Conservation (phyloP, 2,329 filamentous ascomycete species). For the Corniculantispora saksenae region DNA sequence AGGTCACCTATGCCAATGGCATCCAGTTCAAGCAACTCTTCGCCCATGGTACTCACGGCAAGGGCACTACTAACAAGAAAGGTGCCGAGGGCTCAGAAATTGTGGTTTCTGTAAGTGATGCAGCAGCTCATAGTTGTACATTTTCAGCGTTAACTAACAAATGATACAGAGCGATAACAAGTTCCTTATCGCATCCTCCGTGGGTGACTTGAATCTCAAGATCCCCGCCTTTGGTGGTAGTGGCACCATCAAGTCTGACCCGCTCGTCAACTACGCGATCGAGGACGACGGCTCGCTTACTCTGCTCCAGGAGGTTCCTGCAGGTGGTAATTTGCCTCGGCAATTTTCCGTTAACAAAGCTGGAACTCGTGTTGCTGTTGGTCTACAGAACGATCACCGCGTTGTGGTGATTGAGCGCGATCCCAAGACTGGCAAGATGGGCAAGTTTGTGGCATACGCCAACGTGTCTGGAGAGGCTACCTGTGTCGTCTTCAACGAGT, state of each 20-base stretch:
- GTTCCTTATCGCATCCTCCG: conserved; percentile 68
- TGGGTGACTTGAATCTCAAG: conserved; percentile 58
- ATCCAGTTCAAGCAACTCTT: conserved; percentile 50
- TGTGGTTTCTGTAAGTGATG: conserved; percentile 54
- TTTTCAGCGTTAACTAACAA: too few relatives aligned
- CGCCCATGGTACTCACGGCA: conserved; percentile 50
- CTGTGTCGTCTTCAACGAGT: conserved; percentile 50
- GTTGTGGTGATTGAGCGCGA: conserved; percentile 65
- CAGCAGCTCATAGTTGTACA: too few relatives aligned
- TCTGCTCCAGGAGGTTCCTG: conserved; percentile 58
- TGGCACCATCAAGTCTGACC: conserved; percentile 57
- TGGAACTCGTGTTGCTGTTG: conserved; percentile 65
- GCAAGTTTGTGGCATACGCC: conserved; percentile 43
- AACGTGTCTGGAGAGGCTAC: conserved; percentile 47
- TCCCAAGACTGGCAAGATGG: conserved; percentile 57
- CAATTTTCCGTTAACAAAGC: conserved; percentile 67
- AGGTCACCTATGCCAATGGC: conserved; percentile 51
- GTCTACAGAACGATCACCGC: conserved; percentile 60
- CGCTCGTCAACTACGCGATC: conserved; percentile 64
- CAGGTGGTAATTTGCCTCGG: conserved; percentile 65
- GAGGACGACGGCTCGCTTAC: conserved; percentile 52
- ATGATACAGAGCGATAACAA: conserved; percentile 53
- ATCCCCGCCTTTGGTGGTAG: conserved; percentile 46
- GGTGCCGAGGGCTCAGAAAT: conserved; percentile 57
- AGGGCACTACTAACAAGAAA: conserved; percentile 39